phyloP scores from a whole-genome alignment of 2,329 filamentous ascomycete species.

The Colletotrichum truncatum region DNA sequence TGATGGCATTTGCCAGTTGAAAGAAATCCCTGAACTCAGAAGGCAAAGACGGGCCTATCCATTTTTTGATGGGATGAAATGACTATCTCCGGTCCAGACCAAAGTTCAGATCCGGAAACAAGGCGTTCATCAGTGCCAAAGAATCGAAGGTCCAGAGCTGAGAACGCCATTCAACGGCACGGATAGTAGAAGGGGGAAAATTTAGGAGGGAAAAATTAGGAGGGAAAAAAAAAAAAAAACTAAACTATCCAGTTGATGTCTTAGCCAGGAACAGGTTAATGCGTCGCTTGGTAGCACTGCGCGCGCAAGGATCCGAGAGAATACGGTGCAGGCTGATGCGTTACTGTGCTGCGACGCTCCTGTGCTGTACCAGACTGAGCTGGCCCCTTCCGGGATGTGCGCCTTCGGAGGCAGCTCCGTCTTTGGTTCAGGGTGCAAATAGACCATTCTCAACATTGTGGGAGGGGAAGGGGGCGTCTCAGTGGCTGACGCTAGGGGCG shows the following conservation, averaged over 20 bases:
- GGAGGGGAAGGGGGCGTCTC: constrained; percentile 9
- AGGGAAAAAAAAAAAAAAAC: not conserved
- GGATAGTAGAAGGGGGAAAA: too few relatives aligned
- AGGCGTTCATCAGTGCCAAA: constrained; percentile 1
- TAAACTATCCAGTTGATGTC: not conserved
- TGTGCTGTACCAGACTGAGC: not conserved
- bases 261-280: constrained; percentile 7
- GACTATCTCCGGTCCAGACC: not conserved
- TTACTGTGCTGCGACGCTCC: not conserved
- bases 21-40: not conserved
- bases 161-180: not conserved
- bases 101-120: not conserved
- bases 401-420: constrained; percentile 28
- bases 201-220: too few relatives aligned
- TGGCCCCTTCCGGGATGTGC: not conserved
- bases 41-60: not conserved
- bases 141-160: not conserved
- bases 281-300: constrained; percentile 1
- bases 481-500: constrained; percentile 11
- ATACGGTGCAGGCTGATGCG: not conserved
- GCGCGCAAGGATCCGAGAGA: constrained; percentile 7
- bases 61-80: not conserved
- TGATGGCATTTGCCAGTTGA: not conserved
- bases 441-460: constrained; percentile 25
- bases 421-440: constrained; percentile 15